Evolutionary conservation across 441 rosid species (phyloP).

Genomic region (Isatis lusitanica): DNA sequence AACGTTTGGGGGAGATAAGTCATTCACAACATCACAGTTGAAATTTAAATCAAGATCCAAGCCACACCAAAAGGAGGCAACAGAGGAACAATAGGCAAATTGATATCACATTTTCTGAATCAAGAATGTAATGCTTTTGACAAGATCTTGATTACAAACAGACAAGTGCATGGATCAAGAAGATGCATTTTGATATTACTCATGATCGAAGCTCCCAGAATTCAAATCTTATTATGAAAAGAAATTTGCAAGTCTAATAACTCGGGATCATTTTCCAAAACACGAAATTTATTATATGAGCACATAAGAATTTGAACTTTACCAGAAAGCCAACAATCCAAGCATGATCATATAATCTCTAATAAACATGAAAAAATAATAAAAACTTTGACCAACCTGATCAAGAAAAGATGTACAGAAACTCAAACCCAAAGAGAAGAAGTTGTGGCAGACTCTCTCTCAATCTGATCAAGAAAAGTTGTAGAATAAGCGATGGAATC

Average conservation of each 20-base stretch:
- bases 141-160: conserved; percentile 9
- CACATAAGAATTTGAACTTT: background rate
- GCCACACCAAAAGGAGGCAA: background rate
- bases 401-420: conserved; percentile 11
- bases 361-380: background rate
- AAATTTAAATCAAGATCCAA: background rate
- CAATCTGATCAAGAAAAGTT: background rate
- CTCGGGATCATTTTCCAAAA: background rate
- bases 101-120: background rate
- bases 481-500: background rate
- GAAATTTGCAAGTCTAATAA: background rate
- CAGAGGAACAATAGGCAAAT: background rate
- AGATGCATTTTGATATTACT: background rate
- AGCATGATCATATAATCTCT: conserved; percentile 7
- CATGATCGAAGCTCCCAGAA: background rate
- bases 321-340: conserved; percentile 19
- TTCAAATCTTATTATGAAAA: background rate
- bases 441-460: conserved; percentile 5
- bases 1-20: background rate
- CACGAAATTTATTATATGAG: background rate
- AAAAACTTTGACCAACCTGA: background rate
- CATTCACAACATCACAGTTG: background rate
- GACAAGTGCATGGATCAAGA: conserved; percentile 10
- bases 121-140: background rate
- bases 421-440: conserved; percentile 3